Evolutionary conservation across 2,329 filamentous ascomycete species (phyloP).

Genomic region (Monosporascus sp.): DNA sequence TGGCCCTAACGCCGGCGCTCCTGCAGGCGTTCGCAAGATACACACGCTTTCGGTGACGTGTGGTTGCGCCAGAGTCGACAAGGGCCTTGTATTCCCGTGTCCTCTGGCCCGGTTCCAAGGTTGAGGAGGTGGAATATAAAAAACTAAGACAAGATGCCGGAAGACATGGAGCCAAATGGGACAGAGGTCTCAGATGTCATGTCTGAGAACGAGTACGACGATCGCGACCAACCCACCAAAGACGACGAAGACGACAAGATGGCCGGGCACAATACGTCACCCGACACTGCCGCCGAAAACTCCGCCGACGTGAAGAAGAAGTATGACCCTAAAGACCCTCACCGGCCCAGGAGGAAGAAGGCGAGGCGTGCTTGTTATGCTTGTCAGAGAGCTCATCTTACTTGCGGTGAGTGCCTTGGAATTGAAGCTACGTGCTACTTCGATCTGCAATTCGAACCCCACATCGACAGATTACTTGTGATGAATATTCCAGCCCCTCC

Average conservation of each 20-base stretch:
- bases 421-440: too few species aligned
- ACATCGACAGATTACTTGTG: too few species aligned
- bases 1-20: constrained; percentile 19
- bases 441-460: neutral
- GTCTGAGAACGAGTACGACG: constrained; percentile 54
- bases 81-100: constrained; percentile 17
- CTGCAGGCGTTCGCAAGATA: constrained; percentile 23
- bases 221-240: constrained; percentile 36
- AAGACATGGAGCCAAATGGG: constrained; percentile 47
- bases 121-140: constrained; percentile 35
- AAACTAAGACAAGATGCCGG: constrained; percentile 50
- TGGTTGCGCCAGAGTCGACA: constrained; percentile 26
- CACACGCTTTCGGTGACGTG: constrained; percentile 16
- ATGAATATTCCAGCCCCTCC: too few species aligned
- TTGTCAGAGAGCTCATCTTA: constrained; percentile 94
- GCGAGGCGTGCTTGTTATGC: constrained; percentile 92
- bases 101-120: constrained; percentile 11
- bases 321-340: constrained; percentile 80
- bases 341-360: constrained; percentile 89
- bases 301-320: constrained; percentile 57
- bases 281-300: constrained; percentile 39
- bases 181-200: constrained; percentile 52
- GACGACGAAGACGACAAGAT: constrained; percentile 48
- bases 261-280: constrained; percentile 39
- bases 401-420: constrained; percentile 73